These are phyloP conservation scores for Nemania abortiva DNA, from an alignment of 2,329 filamentous ascomycete species.

Conservation along the genomic window DNA sequence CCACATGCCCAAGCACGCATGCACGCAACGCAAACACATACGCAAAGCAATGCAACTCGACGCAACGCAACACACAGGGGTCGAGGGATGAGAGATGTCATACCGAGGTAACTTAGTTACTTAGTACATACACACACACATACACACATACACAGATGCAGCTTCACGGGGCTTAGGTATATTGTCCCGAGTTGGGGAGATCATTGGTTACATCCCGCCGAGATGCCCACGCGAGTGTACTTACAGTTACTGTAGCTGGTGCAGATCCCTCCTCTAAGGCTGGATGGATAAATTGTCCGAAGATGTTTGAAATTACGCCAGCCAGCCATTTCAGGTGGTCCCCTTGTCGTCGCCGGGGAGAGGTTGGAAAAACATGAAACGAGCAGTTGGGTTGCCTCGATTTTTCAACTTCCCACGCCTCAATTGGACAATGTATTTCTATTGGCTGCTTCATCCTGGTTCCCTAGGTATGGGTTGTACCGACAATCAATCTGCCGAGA, in stretches of 20 bases:
- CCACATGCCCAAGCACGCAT: not conserved
- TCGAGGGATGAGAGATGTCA: not conserved
- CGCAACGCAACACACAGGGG: not conserved
- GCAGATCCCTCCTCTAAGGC: not conserved
- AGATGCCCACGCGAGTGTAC: constrained; percentile 24
- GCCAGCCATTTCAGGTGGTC: constrained; percentile 8
- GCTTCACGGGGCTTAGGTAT: constrained; percentile 29
- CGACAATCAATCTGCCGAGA: constrained; percentile 23
- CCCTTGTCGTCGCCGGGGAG: not conserved
- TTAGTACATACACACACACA: too few species aligned
- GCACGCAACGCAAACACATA: not conserved
- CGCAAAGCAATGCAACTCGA: not conserved
- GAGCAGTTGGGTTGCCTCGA: constrained; percentile 14
- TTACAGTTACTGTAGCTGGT: not conserved
- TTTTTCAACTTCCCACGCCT: not conserved
- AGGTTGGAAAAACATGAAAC: not conserved
- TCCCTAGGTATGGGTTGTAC: constrained; percentile 4
- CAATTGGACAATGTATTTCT: not conserved
- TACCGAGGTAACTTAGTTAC: too few species aligned
- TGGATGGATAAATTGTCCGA: constrained; percentile 3
- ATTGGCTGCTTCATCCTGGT: constrained; percentile 21
- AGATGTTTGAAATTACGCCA: not conserved
- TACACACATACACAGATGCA: not conserved
- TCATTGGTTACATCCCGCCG: constrained; percentile 34
- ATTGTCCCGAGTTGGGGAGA: constrained; percentile 32